Base-by-base conservation (phyloP, 495 filamentous ascomycete genomes). In the Neurospora sp. region DNA sequence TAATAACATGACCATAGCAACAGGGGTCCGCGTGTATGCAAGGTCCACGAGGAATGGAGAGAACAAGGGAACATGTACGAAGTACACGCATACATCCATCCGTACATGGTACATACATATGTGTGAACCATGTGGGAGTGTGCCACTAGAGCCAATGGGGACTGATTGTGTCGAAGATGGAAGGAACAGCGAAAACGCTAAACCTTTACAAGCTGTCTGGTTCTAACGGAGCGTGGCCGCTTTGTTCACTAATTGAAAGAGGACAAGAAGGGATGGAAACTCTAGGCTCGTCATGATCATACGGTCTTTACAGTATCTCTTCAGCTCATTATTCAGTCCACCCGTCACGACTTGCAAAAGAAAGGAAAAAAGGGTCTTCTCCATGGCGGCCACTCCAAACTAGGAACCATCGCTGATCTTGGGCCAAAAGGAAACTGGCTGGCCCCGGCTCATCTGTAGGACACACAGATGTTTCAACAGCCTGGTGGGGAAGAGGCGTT, bases 401-500 rank as follows among this genome's bases (percentile, higher is more conserved):
- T 35, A 66, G 31, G 54, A 35, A 66, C 54, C 27, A 37, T 35
- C 27, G 54, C 54, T 66, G 54, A 66, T 66, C 54, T 35, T 66
- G 54, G 54, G 23, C 54, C 14, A 35, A 66, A 59, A 66, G 35
- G 23, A 66, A 66, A 27, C 54, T 18, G 54, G 54, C 27, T 66
- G 27, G 14, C 54, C 54, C 54, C 54, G 54, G 54, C 14, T 18
- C 54, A 35, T 66, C 54, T 66, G 54, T 66, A 66, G 54, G 54
- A 66, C 7, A 66, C 27, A 35, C 54, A 37, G 6, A 31, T 35
- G 27, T 66, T 66, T 66, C 54, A 66, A 66, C 27, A 76, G 73
- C 76, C 70, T 71, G 76, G 79, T 76, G 78, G 78, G 75, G 77
- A 79, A 77, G 70, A 62, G 73, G 69, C 76, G 74, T 71, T 66